Conservation (phyloP, 371 early-diverging fungal species). For the Basidiobolus meristosporus region DNA sequence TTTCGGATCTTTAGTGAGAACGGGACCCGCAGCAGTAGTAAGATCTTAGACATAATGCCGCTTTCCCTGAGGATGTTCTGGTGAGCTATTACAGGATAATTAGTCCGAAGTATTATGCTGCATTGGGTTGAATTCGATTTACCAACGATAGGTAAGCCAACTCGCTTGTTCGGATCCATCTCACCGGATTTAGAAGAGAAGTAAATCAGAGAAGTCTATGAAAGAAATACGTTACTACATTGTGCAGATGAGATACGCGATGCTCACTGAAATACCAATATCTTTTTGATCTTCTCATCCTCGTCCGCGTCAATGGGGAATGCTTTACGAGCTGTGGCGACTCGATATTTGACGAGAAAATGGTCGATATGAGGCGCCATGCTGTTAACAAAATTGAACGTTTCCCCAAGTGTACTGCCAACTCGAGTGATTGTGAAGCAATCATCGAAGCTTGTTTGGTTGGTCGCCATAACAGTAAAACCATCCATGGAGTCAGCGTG, state of each 20-base stretch:
- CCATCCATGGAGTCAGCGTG: constrained; percentile 1
- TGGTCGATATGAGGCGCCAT: constrained; percentile 10
- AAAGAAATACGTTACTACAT: no score
- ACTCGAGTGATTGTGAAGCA: constrained; percentile 18
- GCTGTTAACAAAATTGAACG: constrained; percentile 14
- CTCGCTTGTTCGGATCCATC: constrained; percentile 13
- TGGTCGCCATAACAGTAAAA: not conserved
- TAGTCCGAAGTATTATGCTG: not conserved
- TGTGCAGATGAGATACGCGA: no score
- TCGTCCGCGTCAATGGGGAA: constrained; percentile 10
- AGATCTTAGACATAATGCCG: constrained; percentile 17
- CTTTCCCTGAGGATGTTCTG: constrained; percentile 25
- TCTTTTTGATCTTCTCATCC: constrained; percentile 5
- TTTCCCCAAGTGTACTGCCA: constrained; percentile 7
- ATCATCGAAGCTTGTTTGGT: constrained; percentile 6
- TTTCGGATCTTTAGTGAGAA: constrained; percentile 5
- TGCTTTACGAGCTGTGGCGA: not conserved
- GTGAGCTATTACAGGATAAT: constrained; percentile 13
- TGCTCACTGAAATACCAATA: constrained; percentile 8
- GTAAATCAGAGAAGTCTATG: constrained; percentile 13
- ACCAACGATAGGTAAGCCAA: constrained; percentile 20
- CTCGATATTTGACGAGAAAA: constrained; percentile 8
- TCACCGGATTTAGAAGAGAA: constrained; percentile 24
- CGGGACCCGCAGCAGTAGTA: constrained; percentile 19
- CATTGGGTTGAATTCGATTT: not conserved